These are phyloP conservation scores for Striga hermonthica DNA, from an alignment of 305 asterid species.

Conservation along the genomic window DNA sequence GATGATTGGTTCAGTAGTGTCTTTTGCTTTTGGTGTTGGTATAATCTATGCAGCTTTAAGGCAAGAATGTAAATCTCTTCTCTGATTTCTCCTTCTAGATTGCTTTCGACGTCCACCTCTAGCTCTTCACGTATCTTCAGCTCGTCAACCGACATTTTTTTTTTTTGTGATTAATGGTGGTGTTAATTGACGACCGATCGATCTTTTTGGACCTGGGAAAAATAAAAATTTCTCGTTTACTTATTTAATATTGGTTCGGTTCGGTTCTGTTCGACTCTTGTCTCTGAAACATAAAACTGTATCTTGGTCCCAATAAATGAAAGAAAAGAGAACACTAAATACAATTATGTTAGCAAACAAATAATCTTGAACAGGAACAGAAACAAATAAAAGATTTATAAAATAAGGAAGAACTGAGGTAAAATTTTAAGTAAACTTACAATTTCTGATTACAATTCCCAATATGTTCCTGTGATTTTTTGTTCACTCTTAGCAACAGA, in stretches of 20 bases:
- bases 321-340: background rate
- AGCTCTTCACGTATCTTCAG: conserved; percentile 49
- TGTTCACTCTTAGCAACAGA: conserved; percentile 7
- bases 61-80: conserved; percentile 56
- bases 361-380: background rate
- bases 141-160: conserved; percentile 45
- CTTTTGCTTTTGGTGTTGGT: conserved; percentile 47
- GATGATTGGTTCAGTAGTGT: background rate
- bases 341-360: too few relatives aligned
- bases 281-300: too few relatives aligned
- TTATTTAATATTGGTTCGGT: too few relatives aligned
- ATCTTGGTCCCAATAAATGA: too few relatives aligned
- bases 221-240: background rate
- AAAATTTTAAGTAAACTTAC: conserved; percentile 6
- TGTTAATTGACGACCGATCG: background rate
- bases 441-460: background rate
- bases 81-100: conserved; percentile 58
- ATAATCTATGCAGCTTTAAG: conserved; percentile 49
- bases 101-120: conserved; percentile 46
- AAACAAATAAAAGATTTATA: background rate
- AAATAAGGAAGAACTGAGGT: background rate
- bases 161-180: background rate
- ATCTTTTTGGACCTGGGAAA: background rate
- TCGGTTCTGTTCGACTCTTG: too few relatives aligned
- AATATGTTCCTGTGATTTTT: background rate